Evolutionary conservation across 805 yeast species (phyloP).

Genomic region (Ogataea haglerorum): DNA sequence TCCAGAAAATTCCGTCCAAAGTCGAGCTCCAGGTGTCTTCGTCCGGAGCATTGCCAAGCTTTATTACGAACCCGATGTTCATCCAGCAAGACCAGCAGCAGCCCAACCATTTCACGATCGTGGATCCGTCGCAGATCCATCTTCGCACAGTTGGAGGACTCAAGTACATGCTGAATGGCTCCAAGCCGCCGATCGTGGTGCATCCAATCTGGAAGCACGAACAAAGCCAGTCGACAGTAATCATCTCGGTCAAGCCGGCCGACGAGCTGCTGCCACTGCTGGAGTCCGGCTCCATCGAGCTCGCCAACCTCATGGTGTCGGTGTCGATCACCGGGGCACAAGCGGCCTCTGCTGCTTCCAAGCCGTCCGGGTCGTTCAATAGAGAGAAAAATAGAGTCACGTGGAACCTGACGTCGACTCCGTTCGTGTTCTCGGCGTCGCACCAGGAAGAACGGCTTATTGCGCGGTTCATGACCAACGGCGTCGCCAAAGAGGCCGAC

Average conservation of each 20-base stretch:
- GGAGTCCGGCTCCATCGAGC: constrained; percentile 35
- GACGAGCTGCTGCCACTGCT: constrained; percentile 40
- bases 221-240: constrained; percentile 77
- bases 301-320: constrained; percentile 59
- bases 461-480: constrained; percentile 81
- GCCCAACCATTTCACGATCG: constrained; percentile 34
- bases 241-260: constrained; percentile 62
- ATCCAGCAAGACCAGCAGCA: constrained; percentile 40
- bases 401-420: constrained; percentile 59
- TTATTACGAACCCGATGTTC: constrained; percentile 51
- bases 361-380: constrained; percentile 89
- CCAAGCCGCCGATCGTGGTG: constrained; percentile 63
- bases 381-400: constrained; percentile 82
- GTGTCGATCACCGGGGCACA: constrained; percentile 63
- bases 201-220: constrained; percentile 91
- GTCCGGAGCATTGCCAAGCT: constrained; percentile 39
- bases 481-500: constrained; percentile 65
- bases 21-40: constrained; percentile 40
- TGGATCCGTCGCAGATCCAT: constrained; percentile 48
- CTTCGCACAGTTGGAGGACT: constrained; percentile 76
- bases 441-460: constrained; percentile 63
- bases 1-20: constrained; percentile 37
- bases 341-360: constrained; percentile 73
- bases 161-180: constrained; percentile 59
- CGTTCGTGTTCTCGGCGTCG: constrained; percentile 35